These are phyloP conservation scores for Gastrolobium villosum DNA, from an alignment of 306 rosid genomes.

Conservation along the genomic window DNA sequence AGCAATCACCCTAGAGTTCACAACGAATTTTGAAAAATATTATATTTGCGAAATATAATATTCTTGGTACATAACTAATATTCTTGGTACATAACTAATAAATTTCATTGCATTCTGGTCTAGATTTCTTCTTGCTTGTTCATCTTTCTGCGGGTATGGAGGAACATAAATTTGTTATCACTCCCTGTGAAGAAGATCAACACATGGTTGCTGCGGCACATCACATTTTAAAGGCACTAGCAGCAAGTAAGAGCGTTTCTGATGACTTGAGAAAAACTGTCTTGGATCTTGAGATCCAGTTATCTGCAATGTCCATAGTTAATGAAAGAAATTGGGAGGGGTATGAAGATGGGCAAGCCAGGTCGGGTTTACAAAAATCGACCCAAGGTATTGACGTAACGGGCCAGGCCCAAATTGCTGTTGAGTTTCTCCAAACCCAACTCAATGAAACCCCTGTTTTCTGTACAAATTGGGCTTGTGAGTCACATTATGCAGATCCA, in stretches of 20 bases:
- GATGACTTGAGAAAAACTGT: constrained; percentile 66
- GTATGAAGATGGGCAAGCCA: neutral
- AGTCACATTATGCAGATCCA: no score
- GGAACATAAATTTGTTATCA: constrained; percentile 49
- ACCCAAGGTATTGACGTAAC: no score
- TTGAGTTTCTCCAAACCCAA: no score
- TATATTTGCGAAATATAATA: no score
- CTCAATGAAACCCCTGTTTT: no score
- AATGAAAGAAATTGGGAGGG: constrained; percentile 42
- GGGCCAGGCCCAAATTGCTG: no score
- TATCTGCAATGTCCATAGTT: constrained; percentile 59
- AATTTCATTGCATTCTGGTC: constrained; percentile 20
- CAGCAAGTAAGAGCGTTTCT: constrained; percentile 51
- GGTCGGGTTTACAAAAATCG: no score
- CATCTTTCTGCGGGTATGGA: constrained; percentile 54
- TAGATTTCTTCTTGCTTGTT: neutral
- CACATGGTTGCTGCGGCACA: constrained; percentile 70
- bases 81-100: no score
- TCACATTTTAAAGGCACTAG: constrained; percentile 66
- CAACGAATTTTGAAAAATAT: neutral
- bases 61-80: no score
- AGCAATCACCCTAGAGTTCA: neutral
- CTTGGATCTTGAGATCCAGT: constrained; percentile 61
- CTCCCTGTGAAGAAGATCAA: constrained; percentile 58
- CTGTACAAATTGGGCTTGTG: no score